These are phyloP conservation scores for Paxillus rubicundulus DNA, from an alignment of 768 basidiomycete genomes.

Conservation along the genomic window DNA sequence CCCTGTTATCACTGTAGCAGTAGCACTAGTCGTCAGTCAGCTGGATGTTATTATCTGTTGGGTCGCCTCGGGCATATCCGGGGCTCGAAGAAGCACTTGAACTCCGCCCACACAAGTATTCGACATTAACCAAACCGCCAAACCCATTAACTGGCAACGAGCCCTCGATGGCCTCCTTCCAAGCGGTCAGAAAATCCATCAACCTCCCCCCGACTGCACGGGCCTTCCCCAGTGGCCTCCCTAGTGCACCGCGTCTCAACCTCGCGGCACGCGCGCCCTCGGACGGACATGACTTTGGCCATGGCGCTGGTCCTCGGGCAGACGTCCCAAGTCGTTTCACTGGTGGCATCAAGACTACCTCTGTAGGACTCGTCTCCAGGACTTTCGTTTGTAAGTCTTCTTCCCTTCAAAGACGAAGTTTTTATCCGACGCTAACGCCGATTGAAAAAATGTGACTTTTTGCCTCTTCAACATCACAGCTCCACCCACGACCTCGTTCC, in stretches of 20 bases:
- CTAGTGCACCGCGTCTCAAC: slow-evolving; percentile 72
- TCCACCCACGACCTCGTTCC: slow-evolving; percentile 54
- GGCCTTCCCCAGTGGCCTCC: slow-evolving; percentile 76
- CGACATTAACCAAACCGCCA: not conserved
- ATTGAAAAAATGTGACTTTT: slow-evolving; percentile 8
- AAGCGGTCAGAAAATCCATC: slow-evolving; percentile 77
- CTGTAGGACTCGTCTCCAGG: slow-evolving; percentile 60
- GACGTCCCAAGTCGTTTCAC: slow-evolving; percentile 65
- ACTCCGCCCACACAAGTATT: slow-evolving; percentile 18
- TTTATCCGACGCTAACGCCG: slow-evolving; percentile 13
- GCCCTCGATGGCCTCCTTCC: slow-evolving; percentile 58
- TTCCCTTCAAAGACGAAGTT: slow-evolving; percentile 5
- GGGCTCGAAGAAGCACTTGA: slow-evolving; percentile 11
- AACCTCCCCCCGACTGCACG: slow-evolving; percentile 81
- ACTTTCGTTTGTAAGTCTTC: slow-evolving; percentile 56
- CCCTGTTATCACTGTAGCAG: too few species aligned
- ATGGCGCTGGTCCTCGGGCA: slow-evolving; percentile 55
- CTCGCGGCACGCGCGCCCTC: slow-evolving; percentile 63
- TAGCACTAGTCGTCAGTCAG: too few species aligned
- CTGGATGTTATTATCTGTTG: slow-evolving; percentile 14
- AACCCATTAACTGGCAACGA: not conserved
- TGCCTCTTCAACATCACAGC: slow-evolving; percentile 2
- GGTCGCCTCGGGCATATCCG: slow-evolving; percentile 43
- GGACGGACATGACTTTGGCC: slow-evolving; percentile 55
- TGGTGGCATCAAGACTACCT: slow-evolving; percentile 47